A percentile compares a stretch with the other conserved stretches of the same genome.
phyloP scores from a whole-genome alignment of 257 asterid species.

The Solanum piurae region DNA sequence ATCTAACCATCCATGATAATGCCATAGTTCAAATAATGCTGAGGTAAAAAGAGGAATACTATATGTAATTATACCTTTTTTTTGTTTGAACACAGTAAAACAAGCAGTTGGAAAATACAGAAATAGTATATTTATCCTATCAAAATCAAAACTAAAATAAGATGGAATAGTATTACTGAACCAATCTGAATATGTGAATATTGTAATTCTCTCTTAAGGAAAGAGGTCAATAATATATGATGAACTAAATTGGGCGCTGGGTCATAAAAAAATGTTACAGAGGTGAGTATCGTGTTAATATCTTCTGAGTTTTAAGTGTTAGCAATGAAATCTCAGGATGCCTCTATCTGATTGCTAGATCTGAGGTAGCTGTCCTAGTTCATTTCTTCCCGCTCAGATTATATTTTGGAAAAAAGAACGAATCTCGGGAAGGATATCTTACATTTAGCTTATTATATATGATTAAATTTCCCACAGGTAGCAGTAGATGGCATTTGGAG shows the following conservation, averaged over 20 bases:
- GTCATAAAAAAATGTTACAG: background rate
- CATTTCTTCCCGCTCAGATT: background rate
- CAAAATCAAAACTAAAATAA: background rate
- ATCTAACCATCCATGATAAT: background rate
- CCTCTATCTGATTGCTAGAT: background rate
- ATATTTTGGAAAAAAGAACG: background rate
- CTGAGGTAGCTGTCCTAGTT: background rate
- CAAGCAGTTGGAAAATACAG: background rate
- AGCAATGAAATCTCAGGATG: background rate
- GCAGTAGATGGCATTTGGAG: conserved; percentile 87
- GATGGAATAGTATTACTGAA: background rate
- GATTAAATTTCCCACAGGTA: conserved; percentile 33
- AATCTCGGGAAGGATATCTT: background rate
- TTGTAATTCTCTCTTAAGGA: background rate
- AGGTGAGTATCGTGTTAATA: background rate
- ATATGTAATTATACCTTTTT: background rate
- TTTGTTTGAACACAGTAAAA: background rate
- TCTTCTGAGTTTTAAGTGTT: background rate
- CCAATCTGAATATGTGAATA: background rate
- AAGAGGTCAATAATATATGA: background rate
- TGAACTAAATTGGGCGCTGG: background rate
- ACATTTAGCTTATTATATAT: background rate
- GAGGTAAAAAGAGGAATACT: background rate
- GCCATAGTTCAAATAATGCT: background rate
- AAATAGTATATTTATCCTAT: background rate